Conservation (phyloP, 2,329 filamentous ascomycete species). For the Hirsutella rhossiliensis region DNA sequence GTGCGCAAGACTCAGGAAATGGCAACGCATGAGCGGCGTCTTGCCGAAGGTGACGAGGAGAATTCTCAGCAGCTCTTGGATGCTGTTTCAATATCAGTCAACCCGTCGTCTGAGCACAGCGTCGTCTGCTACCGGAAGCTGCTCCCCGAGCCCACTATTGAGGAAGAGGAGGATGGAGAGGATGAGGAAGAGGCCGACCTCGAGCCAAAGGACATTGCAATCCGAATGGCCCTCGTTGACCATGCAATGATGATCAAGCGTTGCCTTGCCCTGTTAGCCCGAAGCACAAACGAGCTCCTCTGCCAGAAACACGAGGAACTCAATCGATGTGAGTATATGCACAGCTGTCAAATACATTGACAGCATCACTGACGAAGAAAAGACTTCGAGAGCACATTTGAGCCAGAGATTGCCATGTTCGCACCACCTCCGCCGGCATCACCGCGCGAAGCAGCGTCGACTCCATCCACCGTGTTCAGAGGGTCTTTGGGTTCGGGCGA, state of each 20-base stretch:
- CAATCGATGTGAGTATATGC: slow-evolving; percentile 44
- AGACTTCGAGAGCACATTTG: slow-evolving; percentile 53
- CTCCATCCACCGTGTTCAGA: slow-evolving; percentile 32
- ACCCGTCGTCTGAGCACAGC: slow-evolving; percentile 61
- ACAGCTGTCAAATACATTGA: neutral
- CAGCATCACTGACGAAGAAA: slow-evolving; percentile 6
- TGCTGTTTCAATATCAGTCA: slow-evolving; percentile 65
- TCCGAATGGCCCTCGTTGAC: slow-evolving; percentile 77
- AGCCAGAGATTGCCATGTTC: slow-evolving; percentile 53
- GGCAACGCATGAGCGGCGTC: slow-evolving; percentile 59
- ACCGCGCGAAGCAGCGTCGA: slow-evolving; percentile 25
- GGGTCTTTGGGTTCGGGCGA: slow-evolving; percentile 35
- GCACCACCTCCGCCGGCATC: slow-evolving; percentile 32
- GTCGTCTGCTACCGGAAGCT: slow-evolving; percentile 68
- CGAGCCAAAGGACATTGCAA: slow-evolving; percentile 58
- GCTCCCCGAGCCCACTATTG: slow-evolving; percentile 38
- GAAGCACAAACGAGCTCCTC: slow-evolving; percentile 48
- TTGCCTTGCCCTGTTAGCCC: slow-evolving; percentile 58
- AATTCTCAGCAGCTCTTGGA: slow-evolving; percentile 59
- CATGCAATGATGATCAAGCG: slow-evolving; percentile 82
- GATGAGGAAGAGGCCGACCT: slow-evolving; percentile 32
- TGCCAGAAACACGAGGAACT: slow-evolving; percentile 46
- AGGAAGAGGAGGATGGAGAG: slow-evolving; percentile 25
- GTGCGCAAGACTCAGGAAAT: slow-evolving; percentile 86
- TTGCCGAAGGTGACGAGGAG: slow-evolving; percentile 60